Evolutionary conservation across 208 protist genomes (phyloP).

Genomic region (Trypanosoma cruzi): DNA sequence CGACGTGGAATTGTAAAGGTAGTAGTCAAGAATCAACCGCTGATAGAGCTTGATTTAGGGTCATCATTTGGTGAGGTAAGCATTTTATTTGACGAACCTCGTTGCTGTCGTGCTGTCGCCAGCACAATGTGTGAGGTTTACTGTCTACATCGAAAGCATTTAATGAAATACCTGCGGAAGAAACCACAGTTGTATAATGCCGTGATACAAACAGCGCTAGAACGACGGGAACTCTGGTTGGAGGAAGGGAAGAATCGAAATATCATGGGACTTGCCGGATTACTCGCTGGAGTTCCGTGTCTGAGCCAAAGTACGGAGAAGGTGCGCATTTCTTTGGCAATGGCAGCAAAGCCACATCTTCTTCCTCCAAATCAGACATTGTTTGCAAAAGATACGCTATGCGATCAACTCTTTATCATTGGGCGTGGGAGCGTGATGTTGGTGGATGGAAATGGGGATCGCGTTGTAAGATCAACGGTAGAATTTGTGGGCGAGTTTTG

Average conservation of each 20-base stretch:
- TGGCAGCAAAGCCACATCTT: slow-evolving; percentile 40
- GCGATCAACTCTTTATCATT: slow-evolving; percentile 73
- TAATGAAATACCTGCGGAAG: slow-evolving; percentile 58
- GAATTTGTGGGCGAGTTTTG: slow-evolving; percentile 85
- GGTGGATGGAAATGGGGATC: slow-evolving; percentile 15
- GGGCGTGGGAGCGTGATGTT: slow-evolving; percentile 65
- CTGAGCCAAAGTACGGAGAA: slow-evolving; percentile 80
- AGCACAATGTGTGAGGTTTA: slow-evolving; percentile 86
- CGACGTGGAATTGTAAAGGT: slow-evolving; percentile 70
- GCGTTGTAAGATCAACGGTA: slow-evolving; percentile 9
- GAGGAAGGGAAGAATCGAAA: slow-evolving; percentile 65
- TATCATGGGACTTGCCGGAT: slow-evolving; percentile 63
- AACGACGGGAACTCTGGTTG: slow-evolving; percentile 66
- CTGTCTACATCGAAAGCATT: slow-evolving; percentile 46
- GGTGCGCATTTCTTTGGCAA: slow-evolving; percentile 62
- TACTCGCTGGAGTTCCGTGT: slow-evolving; percentile 79
- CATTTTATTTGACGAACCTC: slow-evolving; percentile 76
- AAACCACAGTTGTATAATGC: slow-evolving; percentile 48
- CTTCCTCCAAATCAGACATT: slow-evolving; percentile 54
- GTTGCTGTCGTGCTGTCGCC: slow-evolving; percentile 69
- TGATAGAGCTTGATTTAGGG: slow-evolving; percentile 66
- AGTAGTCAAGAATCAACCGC: slow-evolving; percentile 65
- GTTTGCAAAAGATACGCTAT: slow-evolving; percentile 44
- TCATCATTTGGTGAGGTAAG: slow-evolving; percentile 81
- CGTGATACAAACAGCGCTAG: slow-evolving; percentile 48